Conservation (phyloP, 116 monocot genomes). For the Dioscorea cayenensis region DNA sequence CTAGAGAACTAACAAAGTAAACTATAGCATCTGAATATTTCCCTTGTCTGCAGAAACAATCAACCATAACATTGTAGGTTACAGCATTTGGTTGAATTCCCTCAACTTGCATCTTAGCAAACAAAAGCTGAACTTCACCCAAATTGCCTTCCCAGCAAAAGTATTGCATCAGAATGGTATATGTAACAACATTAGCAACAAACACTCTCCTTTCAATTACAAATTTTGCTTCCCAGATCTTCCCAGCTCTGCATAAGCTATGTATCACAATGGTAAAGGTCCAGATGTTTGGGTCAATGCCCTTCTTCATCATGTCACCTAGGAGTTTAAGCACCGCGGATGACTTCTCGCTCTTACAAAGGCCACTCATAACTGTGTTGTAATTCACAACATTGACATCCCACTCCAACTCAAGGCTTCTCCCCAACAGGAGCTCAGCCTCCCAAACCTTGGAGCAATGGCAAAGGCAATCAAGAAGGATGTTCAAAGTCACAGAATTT, state of each 20-base stretch:
- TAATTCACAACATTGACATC: conserved; percentile 30
- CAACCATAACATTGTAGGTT: conserved; percentile 20
- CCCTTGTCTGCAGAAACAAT: conserved; percentile 13
- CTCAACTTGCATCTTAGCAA: too few species aligned
- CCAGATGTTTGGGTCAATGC: conserved; percentile 14
- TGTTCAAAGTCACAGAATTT: conserved; percentile 24
- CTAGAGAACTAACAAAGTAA: conserved; percentile 19
- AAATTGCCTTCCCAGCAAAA: conserved; percentile 14
- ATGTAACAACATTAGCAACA: conserved; percentile 21
- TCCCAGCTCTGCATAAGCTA: conserved; percentile 34
- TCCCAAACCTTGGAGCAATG: conserved; percentile 11
- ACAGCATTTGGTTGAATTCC: not conserved
- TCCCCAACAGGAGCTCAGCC: conserved; percentile 23
- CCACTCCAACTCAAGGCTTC: conserved; percentile 25
- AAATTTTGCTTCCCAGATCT: conserved; percentile 16
- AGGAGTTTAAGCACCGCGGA: conserved; percentile 24
- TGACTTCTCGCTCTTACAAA: conserved; percentile 17
- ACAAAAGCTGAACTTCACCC: conserved; percentile 11
- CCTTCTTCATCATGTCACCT: conserved; percentile 37
- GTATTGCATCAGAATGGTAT: conserved; percentile 20
- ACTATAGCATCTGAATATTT: conserved; percentile 19
- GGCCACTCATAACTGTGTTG: conserved; percentile 36
- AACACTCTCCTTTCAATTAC: conserved; percentile 12
- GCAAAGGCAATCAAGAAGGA: conserved; percentile 38
- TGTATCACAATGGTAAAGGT: conserved; percentile 36